Evolutionary conservation across 306 rosid species (phyloP).

Genomic region (Vigna unguiculata): DNA sequence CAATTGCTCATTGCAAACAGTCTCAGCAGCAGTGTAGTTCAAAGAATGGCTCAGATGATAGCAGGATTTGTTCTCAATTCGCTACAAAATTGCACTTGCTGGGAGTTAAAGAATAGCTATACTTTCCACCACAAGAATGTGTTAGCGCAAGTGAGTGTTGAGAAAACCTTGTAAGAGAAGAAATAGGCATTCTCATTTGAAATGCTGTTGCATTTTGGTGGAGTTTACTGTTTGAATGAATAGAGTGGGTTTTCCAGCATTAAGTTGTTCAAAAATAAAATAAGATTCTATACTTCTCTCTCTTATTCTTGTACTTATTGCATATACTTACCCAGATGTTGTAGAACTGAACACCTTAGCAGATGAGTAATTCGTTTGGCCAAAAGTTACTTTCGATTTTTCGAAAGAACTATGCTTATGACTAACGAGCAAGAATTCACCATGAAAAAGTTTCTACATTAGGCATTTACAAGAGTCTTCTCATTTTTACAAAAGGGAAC

Average conservation of each 20-base stretch:
- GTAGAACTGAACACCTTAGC: constrained; percentile 29
- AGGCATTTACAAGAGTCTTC: background rate
- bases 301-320: constrained; percentile 25
- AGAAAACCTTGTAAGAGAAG: constrained; percentile 34
- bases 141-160: constrained; percentile 13
- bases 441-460: constrained; percentile 25
- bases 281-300: background rate
- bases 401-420: constrained; percentile 34
- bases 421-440: constrained; percentile 27
- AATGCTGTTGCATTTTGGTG: constrained; percentile 48
- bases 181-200: constrained; percentile 35
- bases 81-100: constrained; percentile 51
- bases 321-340: constrained; percentile 38
- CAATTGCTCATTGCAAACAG: constrained; percentile 93
- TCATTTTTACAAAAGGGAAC: background rate
- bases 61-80: constrained; percentile 49
- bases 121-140: constrained; percentile 39
- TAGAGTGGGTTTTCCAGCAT: constrained; percentile 26
- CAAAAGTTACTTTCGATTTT: constrained; percentile 31
- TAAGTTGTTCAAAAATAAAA: constrained; percentile 34
- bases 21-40: constrained; percentile 60
- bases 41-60: constrained; percentile 40
- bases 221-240: constrained; percentile 46
- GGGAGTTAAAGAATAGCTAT: constrained; percentile 49
- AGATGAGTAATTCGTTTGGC: constrained; percentile 32